Conservation (phyloP, 2,329 filamentous ascomycete species). For the Botrytis deweyae region DNA sequence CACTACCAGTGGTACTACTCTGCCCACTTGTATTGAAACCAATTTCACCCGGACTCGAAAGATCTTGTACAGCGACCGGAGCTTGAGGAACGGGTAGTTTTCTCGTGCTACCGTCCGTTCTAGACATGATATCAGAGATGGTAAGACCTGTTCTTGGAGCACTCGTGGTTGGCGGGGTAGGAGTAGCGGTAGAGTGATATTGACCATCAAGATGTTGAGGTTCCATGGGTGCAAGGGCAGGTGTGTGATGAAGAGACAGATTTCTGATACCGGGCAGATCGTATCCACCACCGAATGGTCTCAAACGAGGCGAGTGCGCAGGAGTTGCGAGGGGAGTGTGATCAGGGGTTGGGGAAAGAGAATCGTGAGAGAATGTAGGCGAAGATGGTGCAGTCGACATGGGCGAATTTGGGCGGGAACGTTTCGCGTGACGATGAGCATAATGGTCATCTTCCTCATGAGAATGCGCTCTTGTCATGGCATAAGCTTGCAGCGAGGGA, state of each 20-base stretch:
- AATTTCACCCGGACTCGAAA: slow-evolving; percentile 63
- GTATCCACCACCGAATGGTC: slow-evolving; percentile 67
- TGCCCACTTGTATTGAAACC: slow-evolving; percentile 68
- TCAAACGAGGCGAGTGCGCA: slow-evolving; percentile 87
- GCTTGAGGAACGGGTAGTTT: slow-evolving; percentile 90
- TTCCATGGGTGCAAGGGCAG: slow-evolving; percentile 70
- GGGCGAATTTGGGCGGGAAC: slow-evolving; percentile 88
- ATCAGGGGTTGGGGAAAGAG: slow-evolving; percentile 90
- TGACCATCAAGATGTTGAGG: slow-evolving; percentile 40
- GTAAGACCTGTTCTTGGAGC: slow-evolving; percentile 66
- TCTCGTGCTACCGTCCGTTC: slow-evolving; percentile 79
- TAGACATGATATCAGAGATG: slow-evolving; percentile 89
- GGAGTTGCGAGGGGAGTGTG: slow-evolving; percentile 98
- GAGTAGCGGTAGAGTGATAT: slow-evolving; percentile 50
- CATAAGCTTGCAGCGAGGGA: slow-evolving; percentile 70
- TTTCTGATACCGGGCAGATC: slow-evolving; percentile 86
- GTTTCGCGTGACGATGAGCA: slow-evolving; percentile 74
- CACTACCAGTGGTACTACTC: slow-evolving; percentile 74
- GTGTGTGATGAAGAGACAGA: slow-evolving; percentile 62
- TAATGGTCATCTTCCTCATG: slow-evolving; percentile 78
- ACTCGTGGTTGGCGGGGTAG: slow-evolving; percentile 47
- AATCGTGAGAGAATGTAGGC: slow-evolving; percentile 94
- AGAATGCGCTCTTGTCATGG: slow-evolving; percentile 88
- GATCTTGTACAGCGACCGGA: slow-evolving; percentile 83
- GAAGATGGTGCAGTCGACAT: slow-evolving; percentile 95